Base-by-base conservation (phyloP, 2,329 filamentous ascomycete genomes). In the Fusarium acutatum region DNA sequence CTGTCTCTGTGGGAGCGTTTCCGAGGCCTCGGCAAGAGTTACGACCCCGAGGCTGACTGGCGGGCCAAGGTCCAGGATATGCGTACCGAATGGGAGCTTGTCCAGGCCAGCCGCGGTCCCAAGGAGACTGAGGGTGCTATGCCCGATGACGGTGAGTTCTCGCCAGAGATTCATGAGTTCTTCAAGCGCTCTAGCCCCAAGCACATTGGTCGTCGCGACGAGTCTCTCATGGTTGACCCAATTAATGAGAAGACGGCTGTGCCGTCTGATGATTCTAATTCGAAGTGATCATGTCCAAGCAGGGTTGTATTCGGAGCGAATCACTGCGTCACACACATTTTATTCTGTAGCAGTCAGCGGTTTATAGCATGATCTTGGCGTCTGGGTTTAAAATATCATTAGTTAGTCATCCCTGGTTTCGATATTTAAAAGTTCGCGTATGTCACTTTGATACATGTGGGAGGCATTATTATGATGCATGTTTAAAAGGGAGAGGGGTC, bases 1-100 rank as follows among this genome's bases (percentile, higher is more conserved):
- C 85, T 98, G 72, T 96, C 93, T 12, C 81, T 95, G 58, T 98
- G 94, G 93, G 96, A 98, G 88, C 92, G 94, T 70, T 82, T 94
- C 72, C 88, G 89, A 61, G 95, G 94, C 58, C 88, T 93, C 24
- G 91, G 92, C 82, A 97, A 96, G 87, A 81, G 89, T 80, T 98
- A 98, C 85, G 86, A 98, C 82, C 90, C 95, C 13, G 91, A 94
- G 71, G 85, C 91, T 57, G 96, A 98, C 86, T 94, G 93, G 85
- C 89, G 93, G 84, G 88, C 92, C 81, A 95, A 94, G 87, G 93
- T 98, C 72, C 88, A 91, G 77, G 96, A 98, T 81, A 93, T 97
- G 89, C 86, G 89, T 57, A 80, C 83, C 41, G 90, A 91, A 76
- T 92, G 90, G 90, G 86, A 89, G 78, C 81, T 84, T 52, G 83